phyloP scores from a whole-genome alignment of 345 rosid species.

The Hevea brasiliensis region DNA sequence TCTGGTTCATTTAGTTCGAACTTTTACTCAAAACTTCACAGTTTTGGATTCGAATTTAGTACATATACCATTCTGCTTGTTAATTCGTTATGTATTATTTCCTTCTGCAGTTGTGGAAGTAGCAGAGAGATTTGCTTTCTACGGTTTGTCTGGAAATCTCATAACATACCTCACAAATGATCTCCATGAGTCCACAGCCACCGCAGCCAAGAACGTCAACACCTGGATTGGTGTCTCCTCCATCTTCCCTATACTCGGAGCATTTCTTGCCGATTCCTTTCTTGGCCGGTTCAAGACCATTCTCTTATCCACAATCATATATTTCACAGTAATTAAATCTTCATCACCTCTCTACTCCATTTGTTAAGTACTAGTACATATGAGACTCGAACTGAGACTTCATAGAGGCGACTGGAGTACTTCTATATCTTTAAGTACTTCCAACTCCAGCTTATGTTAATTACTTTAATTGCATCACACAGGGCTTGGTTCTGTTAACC shows the following conservation, averaged over 20 bases:
- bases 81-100: no score
- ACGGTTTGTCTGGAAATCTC: constrained; percentile 75
- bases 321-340: constrained; percentile 40
- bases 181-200: constrained; percentile 50
- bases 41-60: no score
- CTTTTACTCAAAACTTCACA: no score
- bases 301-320: constrained; percentile 56
- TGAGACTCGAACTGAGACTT: no score
- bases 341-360: not conserved
- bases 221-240: constrained; percentile 80
- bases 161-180: constrained; percentile 67
- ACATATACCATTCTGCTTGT: no score
- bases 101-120: constrained; percentile 83
- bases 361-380: no score
- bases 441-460: no score
- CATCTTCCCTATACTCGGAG: constrained; percentile 76
- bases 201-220: constrained; percentile 69
- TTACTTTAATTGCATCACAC: not conserved
- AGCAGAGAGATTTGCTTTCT: constrained; percentile 77
- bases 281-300: constrained; percentile 90
- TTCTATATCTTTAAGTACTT: no score
- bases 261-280: constrained; percentile 71
- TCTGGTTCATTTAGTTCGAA: no score
- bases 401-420: no score
- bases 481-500: constrained; percentile 76